Evolutionary conservation across 2,329 filamentous ascomycete species (phyloP).

Genomic region (Juglanconis sp.): DNA sequence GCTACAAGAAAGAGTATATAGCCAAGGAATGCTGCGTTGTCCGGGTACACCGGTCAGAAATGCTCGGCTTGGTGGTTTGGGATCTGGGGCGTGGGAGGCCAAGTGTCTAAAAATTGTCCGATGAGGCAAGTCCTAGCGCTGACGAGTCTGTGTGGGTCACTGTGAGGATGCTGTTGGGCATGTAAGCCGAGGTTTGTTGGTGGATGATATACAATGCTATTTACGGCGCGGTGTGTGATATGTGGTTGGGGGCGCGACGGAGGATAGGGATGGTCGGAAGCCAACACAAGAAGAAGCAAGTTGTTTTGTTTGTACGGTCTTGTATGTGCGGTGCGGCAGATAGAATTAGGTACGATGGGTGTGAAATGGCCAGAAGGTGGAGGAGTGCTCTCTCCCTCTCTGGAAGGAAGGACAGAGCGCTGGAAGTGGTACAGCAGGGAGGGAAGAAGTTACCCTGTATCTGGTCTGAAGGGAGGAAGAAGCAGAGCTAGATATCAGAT

Average conservation of each 20-base stretch:
- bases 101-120: background rate
- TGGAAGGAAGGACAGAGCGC: background rate
- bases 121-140: background rate
- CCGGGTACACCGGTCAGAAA: background rate
- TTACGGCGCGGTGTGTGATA: background rate
- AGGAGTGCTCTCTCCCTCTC: background rate
- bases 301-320: background rate
- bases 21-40: background rate
- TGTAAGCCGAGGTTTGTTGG: background rate
- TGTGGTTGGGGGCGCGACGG: background rate
- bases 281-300: background rate
- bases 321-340: background rate
- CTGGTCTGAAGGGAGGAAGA: conserved; percentile 3
- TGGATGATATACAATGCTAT: background rate
- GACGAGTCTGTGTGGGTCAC: background rate
- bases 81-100: background rate
- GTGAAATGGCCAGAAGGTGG: background rate
- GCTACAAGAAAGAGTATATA: background rate
- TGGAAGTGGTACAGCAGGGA: background rate
- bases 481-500: conserved; percentile 5
- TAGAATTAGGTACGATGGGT: too few relatives aligned
- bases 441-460: background rate
- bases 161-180: background rate
- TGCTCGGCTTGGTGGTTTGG: background rate
- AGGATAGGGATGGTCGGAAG: background rate